Conservation (phyloP, 2,329 filamentous ascomycete genomes). For the Aspergillus fijiensis region DNA sequence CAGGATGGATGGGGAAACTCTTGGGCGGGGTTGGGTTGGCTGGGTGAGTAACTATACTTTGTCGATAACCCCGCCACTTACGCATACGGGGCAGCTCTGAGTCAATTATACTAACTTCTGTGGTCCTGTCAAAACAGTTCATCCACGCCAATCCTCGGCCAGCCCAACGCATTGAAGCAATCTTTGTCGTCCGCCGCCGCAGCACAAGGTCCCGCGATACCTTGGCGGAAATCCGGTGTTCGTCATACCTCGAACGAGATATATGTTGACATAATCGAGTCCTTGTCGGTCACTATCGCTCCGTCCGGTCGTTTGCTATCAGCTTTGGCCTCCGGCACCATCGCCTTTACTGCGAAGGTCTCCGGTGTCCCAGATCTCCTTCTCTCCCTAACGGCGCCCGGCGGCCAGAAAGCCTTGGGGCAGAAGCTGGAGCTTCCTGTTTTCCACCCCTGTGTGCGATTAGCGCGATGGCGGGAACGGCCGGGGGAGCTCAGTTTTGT, state of each 20-base stretch:
- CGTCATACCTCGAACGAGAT: slow-evolving; percentile 95
- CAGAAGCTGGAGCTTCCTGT: slow-evolving; percentile 82
- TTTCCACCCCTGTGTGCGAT: slow-evolving; percentile 91
- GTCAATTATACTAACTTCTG: not conserved
- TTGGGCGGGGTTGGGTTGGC: slow-evolving; percentile 84
- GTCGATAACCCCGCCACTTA: not conserved
- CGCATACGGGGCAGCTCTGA: not conserved
- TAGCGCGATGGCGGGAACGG: slow-evolving; percentile 84
- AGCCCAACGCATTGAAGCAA: slow-evolving; percentile 42
- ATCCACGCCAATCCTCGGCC: slow-evolving; percentile 43
- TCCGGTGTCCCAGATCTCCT: slow-evolving; percentile 91
- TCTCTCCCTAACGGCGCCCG: slow-evolving; percentile 74
- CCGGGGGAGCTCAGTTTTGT: slow-evolving; percentile 94
- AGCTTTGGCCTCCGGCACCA: slow-evolving; percentile 85
- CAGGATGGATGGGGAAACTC: slow-evolving; percentile 84
- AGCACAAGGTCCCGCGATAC: slow-evolving; percentile 58
- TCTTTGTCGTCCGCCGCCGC: slow-evolving; percentile 37
- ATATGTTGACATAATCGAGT: slow-evolving; percentile 94
- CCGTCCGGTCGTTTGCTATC: slow-evolving; percentile 85
- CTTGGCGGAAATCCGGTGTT: slow-evolving; percentile 89
- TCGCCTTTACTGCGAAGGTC: slow-evolving; percentile 92
- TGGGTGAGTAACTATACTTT: slow-evolving; percentile 51
- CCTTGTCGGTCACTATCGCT: slow-evolving; percentile 80
- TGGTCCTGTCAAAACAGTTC: slow-evolving; percentile 21
- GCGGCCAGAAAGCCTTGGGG: slow-evolving; percentile 72